A percentile compares a stretch with the other conserved stretches of the same genome.
Evolutionary conservation across 192 early-diverging fungal species (phyloP).

Genomic region (Chytriomyces sp.): DNA sequence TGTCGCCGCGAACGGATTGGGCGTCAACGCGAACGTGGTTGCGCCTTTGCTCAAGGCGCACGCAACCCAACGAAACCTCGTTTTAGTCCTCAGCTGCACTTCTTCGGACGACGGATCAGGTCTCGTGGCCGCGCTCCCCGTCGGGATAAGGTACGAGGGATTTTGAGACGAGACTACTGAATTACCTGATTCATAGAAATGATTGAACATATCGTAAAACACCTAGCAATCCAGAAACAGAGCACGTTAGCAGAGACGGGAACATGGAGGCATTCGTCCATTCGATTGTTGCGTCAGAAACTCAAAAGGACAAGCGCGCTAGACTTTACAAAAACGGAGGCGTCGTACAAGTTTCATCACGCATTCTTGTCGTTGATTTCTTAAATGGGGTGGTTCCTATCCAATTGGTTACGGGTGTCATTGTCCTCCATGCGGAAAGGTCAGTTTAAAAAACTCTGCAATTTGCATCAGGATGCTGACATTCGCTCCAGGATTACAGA

Average conservation of each 20-base stretch:
- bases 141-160: too few species aligned
- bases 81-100: slow-evolving; percentile 75
- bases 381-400: slow-evolving; percentile 76
- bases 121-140: background rate
- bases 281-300: background rate
- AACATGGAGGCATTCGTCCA: background rate
- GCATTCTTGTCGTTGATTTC: slow-evolving; percentile 88
- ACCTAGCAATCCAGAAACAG: slow-evolving; percentile 55
- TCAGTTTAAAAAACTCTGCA: slow-evolving; percentile 30
- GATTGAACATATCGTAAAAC: slow-evolving; percentile 50
- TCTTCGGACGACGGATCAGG: slow-evolving; percentile 30
- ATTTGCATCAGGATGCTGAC: background rate
- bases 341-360: slow-evolving; percentile 80
- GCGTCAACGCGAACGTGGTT: slow-evolving; percentile 65
- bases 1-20: slow-evolving; percentile 77
- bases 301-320: slow-evolving; percentile 29
- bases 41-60: slow-evolving; percentile 68
- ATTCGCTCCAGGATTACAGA: slow-evolving; percentile 59
- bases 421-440: slow-evolving; percentile 87
- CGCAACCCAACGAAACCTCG: slow-evolving; percentile 67
- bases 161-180: too few species aligned
- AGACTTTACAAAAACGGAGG: slow-evolving; percentile 87
- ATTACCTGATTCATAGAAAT: too few species aligned
- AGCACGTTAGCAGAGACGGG: slow-evolving; percentile 48
- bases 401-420: slow-evolving; percentile 76